phyloP scores from a whole-genome alignment of 108 stramenopile species.

The Discostella stelligeroides region DNA sequence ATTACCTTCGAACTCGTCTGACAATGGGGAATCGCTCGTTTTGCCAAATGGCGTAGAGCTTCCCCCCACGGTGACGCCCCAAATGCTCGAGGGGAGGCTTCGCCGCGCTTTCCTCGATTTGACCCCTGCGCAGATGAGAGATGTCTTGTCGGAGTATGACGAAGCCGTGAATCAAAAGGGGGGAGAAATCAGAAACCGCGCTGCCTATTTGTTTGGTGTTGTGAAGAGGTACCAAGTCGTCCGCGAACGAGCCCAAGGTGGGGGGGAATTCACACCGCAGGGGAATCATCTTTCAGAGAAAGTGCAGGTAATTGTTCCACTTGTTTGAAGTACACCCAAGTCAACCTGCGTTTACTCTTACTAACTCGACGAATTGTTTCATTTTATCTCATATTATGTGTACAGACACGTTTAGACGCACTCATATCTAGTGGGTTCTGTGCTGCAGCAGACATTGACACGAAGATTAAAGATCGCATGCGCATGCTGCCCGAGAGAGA shows the following conservation, averaged over 20 bases:
- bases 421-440: slow-evolving; percentile 70
- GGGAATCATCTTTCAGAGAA: slow-evolving; percentile 59
- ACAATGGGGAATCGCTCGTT: slow-evolving; percentile 1
- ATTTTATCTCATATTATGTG: not conserved
- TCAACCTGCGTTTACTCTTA: not conserved
- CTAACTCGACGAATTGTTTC: slow-evolving; percentile 4
- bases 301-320: slow-evolving; percentile 40
- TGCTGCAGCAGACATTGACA: slow-evolving; percentile 69
- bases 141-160: slow-evolving; percentile 77
- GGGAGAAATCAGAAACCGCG: slow-evolving; percentile 63
- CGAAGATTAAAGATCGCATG: slow-evolving; percentile 74
- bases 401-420: slow-evolving; percentile 45
- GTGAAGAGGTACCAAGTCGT: slow-evolving; percentile 74
- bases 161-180: slow-evolving; percentile 74
- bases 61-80: slow-evolving; percentile 41
- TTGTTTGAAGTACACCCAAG: not conserved
- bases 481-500: slow-evolving; percentile 78
- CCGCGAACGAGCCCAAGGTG: slow-evolving; percentile 50
- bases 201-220: slow-evolving; percentile 81
- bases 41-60: slow-evolving; percentile 28
- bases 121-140: slow-evolving; percentile 61
- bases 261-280: slow-evolving; percentile 50
- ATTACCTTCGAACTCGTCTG: slow-evolving; percentile 3
- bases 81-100: slow-evolving; percentile 20
- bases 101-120: slow-evolving; percentile 25